phyloP scores from a whole-genome alignment of 106 monocot species.

The Dendrobium officinale region DNA sequence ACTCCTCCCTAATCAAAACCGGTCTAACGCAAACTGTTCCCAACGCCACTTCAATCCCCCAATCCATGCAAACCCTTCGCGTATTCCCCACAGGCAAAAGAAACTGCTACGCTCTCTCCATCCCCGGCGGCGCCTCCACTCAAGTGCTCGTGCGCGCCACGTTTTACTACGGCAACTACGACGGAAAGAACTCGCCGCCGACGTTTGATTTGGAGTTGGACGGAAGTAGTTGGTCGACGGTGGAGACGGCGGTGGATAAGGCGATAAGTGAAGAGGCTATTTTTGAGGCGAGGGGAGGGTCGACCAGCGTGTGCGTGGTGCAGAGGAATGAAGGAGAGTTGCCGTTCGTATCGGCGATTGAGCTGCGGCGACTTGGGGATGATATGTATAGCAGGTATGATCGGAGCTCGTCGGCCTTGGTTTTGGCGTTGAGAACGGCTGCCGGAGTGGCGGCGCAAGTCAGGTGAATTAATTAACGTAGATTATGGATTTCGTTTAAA shows the following conservation, averaged over 20 bases:
- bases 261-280: conserved; percentile 4
- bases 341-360: conserved; percentile 30
- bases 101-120: conserved; percentile 29
- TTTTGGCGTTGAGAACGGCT: conserved; percentile 4
- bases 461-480: conserved; percentile 8
- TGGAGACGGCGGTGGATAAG: conserved; percentile 7
- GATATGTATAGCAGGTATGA: conserved; percentile 12
- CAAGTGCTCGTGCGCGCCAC: conserved; percentile 19
- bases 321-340: neutral
- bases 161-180: conserved; percentile 49
- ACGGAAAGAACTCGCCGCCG: conserved; percentile 25
- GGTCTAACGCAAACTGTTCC: conserved; percentile 5
- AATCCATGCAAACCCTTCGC: conserved; percentile 20
- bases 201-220: conserved; percentile 30
- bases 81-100: conserved; percentile 19
- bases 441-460: conserved; percentile 8
- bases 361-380: conserved; percentile 13
- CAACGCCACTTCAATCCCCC: neutral
- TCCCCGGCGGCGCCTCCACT: neutral
- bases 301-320: conserved; percentile 21
- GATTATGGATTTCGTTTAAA: neutral
- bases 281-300: conserved; percentile 4
- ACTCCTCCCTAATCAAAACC: conserved; percentile 11
- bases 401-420: neutral
- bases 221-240: conserved; percentile 8